phyloP scores from a whole-genome alignment of 345 rosid genomes.

The Geranium brycei region DNA sequence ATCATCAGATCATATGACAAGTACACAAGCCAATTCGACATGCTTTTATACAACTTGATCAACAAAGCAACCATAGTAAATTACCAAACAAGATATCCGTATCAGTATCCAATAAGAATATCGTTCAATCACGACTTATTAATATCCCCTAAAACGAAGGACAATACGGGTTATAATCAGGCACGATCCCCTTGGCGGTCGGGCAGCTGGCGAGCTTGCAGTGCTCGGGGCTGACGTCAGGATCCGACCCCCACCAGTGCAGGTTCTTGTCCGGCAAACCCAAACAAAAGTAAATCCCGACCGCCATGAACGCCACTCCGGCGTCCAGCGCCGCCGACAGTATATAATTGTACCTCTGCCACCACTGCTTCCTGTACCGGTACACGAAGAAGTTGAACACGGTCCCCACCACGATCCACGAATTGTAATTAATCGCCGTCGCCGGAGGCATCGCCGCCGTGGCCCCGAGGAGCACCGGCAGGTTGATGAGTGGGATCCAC shows the following conservation, averaged over 20 bases:
- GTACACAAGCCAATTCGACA: too few species aligned
- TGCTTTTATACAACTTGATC: too few species aligned
- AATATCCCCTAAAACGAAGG: too few species aligned
- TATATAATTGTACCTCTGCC: neutral
- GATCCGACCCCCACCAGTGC: conserved; percentile 9
- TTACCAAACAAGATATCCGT: too few species aligned
- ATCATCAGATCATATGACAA: too few species aligned
- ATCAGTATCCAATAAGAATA: too few species aligned
- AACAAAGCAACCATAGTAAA: too few species aligned
- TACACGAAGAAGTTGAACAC: too few species aligned
- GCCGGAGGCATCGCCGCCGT: neutral
- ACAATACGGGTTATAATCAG: too few species aligned
- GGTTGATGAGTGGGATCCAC: conserved; percentile 1
- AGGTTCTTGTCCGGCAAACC: conserved; percentile 1
- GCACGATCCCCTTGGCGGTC: conserved; percentile 10
- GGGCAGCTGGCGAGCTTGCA: conserved; percentile 11
- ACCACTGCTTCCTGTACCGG: too few species aligned
- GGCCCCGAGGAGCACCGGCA: neutral
- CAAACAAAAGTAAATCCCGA: conserved; percentile 6
- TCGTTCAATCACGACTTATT: too few species aligned
- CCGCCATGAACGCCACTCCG: conserved; percentile 11
- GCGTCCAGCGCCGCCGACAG: conserved; percentile 13
- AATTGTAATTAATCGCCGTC: neutral
- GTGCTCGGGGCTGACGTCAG: neutral
- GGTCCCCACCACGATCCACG: too few species aligned